A percentile compares a stretch with the other conserved stretches of the same genome.
Evolutionary conservation across 2,329 filamentous ascomycete genomes (phyloP).

Genomic region (Fusarium mangiferae): DNA sequence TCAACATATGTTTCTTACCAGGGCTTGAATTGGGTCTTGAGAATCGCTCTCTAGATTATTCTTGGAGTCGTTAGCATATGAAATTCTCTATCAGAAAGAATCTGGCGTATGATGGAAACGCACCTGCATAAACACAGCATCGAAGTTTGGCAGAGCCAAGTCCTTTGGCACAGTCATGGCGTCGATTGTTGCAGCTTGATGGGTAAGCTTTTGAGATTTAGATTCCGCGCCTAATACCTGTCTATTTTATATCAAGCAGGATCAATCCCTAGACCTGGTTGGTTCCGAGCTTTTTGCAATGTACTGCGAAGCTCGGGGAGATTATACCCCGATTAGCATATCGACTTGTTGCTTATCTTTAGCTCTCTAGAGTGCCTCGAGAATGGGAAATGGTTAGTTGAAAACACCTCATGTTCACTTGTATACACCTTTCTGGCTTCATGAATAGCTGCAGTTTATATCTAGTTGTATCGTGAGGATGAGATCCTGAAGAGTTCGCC

Average conservation of each 20-base stretch:
- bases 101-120: neutral
- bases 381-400: rapidly evolving
- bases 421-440: neutral
- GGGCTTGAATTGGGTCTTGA: neutral
- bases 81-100: neutral
- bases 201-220: rapidly evolving
- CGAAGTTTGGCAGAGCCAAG: neutral
- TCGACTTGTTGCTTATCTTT: neutral
- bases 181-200: rapidly evolving
- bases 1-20: neutral
- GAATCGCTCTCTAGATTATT: neutral
- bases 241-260: neutral
- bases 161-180: neutral
- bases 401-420: rapidly evolving
- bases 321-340: neutral
- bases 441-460: rapidly evolving
- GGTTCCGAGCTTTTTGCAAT: neutral
- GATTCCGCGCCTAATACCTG: rapidly evolving
- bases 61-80: neutral
- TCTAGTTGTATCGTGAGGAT: rapidly evolving
- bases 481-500: neutral
- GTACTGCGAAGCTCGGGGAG: neutral
- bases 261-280: neutral
- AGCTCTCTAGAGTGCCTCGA: neutral
- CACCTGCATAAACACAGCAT: neutral